Base-by-base conservation (phyloP, 2,329 filamentous ascomycete genomes). In the Trichoderma harzianum region DNA sequence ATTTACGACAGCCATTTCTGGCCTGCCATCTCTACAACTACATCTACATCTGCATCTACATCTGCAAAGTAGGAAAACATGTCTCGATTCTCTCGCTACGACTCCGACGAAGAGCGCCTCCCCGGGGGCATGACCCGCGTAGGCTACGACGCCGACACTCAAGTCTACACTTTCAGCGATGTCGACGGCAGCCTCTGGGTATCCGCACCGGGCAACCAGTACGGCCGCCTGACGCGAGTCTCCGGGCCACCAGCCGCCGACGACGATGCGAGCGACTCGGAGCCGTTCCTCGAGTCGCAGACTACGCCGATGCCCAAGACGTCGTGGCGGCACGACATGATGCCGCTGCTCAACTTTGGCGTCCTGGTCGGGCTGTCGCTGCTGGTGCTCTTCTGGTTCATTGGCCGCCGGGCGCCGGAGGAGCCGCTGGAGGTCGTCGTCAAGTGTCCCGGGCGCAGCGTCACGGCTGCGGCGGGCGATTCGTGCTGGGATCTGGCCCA, bases 331-430 rank as follows among this genome's bases (percentile, higher is more conserved):
- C 82, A 83, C 39, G 84, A 87, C 72, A 80, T 87, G 80, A 84
- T 83, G 80, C 86, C 86, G n/a, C 80, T 90, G 74, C 81, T 90
- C 76, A 89, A 89, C 76, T 90, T 89, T 78, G 87, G 86, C 69
- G 78, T 89, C 73, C 78, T 90, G 43, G 82, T 88, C 68, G 80
- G 86, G 5, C 75, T 88, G 18, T 86, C 84, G 72, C 78, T 90
- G 62, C 76, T 89, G 39, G 77, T 84, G 21, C 75, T 89, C 57
- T 83, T 86, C 72, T 87, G 84, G 84, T 84, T 84, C 77, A 79
- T 87, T 21, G 78, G 80, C 71, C 76, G 78, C 69, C 78, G 77
- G 3, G 76, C 80, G 0, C 76, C 76, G 14, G 32, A 28, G 43
- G 61, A 60, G 43, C 36, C 36, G 11, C 28, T 62, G 7, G 39